These are phyloP conservation scores for Trichoderma lentiforme DNA, from an alignment of 2,329 filamentous ascomycete genomes.

Conservation along the genomic window DNA sequence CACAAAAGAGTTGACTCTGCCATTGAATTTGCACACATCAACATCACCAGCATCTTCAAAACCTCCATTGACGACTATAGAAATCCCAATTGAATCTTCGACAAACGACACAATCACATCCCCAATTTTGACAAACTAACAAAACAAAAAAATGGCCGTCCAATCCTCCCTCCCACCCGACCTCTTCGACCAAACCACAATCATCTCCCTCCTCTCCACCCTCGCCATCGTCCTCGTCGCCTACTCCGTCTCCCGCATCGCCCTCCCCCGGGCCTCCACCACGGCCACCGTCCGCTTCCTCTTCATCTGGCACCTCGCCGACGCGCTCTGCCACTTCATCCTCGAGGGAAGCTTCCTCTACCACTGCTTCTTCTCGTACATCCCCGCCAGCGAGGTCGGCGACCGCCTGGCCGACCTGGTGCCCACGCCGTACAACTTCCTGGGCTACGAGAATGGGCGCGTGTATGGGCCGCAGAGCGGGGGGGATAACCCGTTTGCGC, in stretches of 20 bases:
- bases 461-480: conserved; percentile 58
- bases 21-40: neutral
- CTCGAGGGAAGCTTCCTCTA: conserved; percentile 91
- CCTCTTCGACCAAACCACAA: conserved; percentile 58
- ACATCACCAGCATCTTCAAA: neutral
- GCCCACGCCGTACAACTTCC: conserved; percentile 50
- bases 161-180: conserved; percentile 46
- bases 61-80: neutral
- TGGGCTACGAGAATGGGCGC: conserved; percentile 44
- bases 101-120: neutral
- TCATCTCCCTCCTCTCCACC: conserved; percentile 56
- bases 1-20: neutral
- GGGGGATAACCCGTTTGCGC: conserved; percentile 52
- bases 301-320: conserved; percentile 93
- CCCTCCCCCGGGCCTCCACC: conserved; percentile 47
- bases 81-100: neutral
- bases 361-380: conserved; percentile 78
- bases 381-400: conserved; percentile 32
- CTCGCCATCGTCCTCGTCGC: conserved; percentile 50
- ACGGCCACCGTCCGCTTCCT: conserved; percentile 64
- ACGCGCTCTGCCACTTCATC: conserved; percentile 85
- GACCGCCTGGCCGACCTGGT: conserved; percentile 36
- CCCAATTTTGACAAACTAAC: neutral
- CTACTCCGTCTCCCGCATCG: conserved; percentile 46
- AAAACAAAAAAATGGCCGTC: conserved; percentile 2